Base-by-base conservation (phyloP, 1,284 basidiomycete species). In the Paramarasmius palmivorus region DNA sequence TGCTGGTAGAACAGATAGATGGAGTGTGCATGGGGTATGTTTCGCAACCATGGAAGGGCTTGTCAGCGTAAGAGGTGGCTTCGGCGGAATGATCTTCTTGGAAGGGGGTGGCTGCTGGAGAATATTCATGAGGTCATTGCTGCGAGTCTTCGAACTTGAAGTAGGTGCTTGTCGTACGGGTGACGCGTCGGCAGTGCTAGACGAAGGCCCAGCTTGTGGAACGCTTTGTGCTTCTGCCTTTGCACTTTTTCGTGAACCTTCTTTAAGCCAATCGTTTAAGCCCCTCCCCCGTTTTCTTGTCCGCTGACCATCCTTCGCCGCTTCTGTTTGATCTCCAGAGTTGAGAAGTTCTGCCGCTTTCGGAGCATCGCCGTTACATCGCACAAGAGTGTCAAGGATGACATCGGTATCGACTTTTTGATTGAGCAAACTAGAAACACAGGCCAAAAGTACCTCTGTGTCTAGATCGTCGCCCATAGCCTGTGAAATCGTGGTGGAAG, bases 1-100 rank as follows among this genome's bases (percentile, higher is more conserved):
- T 3, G 81, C 77, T 5, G 90, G 88, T 4, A 92, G 75, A 26
- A 87, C 65, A 23, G 86, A 86, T 17, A 73, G 68, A 65, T 92
- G 85, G 36, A 89, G 68, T 1, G 91, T 92, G 63, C 92, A 93
- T 0, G 92, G 89, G 0, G 82, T 85, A 70, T 90, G 77, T 65
- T 88, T 63, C 59, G 84, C 72, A 47, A 93, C 75, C 72, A 91
- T 71, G 52, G 78, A 66, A 53, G 86, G 79, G 56, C 72, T 79
- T 50, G 76, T 65, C 35, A 88, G 72, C 49, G 73, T 76, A 56
- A 93, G 60, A 50, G 90, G 80, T 38, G 78, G 74, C 53, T 81
- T 62, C 61, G 73, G 72, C 44, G 72, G 69, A n/a, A 25, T 56
- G 65, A 72, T 63, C 62, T 73, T 61, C 58, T 74, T 61, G 41